Base-by-base conservation (phyloP, 2,329 filamentous ascomycete species). In the Pestalotiopsis sp. region DNA sequence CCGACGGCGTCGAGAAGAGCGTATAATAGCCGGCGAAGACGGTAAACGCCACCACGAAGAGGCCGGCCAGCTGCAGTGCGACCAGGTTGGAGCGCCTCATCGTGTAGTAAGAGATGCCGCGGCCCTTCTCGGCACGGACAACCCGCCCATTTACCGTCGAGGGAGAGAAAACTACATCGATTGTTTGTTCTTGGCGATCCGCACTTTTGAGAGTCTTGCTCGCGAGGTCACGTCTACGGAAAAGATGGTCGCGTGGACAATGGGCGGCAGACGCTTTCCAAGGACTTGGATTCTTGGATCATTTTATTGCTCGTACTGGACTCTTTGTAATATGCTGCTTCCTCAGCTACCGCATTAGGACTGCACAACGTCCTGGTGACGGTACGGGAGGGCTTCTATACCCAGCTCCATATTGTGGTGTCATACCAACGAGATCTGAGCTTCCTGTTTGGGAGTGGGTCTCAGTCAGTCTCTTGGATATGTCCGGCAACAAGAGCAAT, bases 61-160 rank as follows among this genome's bases (percentile, higher is more conserved):
- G 65, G 65, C 65, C 64, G 7, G 52, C 11, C n/a, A 60, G 36
- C 61, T 67, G 66, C 13, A 69, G 5, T 3, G 52, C 58, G 38
- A 67, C 20, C n/a, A 67, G 49, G 49, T 59, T 17, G 4, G 65
- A 64, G n/a, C 58, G 27, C 41, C 36, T 69, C 68, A 69, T 69
- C 13, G 14, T 63, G 60, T 25, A 59, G 57, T 23, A 27, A 36
- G 31, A 36, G 1, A 27, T 13, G 23, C 7, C 23, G 14, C 20
- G 57, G 20, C 11, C 57, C 11, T 27, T 59, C 57, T 59, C 25
- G 57, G 27, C 23, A 36, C 23, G 17, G 31, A 13, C 14, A 9
- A 59, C 20, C 45, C 45, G 23, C 17, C 45, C 45, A 52, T 23
- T 52, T 52, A n/a, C 31, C 31, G 31, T 36, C 6, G 31, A 9